Percentiles rank a stretch among this genome's conserved stretches.
phyloP scores from a whole-genome alignment of 2,329 filamentous ascomycete genomes.

The Calonectria pseudoturangicola region DNA sequence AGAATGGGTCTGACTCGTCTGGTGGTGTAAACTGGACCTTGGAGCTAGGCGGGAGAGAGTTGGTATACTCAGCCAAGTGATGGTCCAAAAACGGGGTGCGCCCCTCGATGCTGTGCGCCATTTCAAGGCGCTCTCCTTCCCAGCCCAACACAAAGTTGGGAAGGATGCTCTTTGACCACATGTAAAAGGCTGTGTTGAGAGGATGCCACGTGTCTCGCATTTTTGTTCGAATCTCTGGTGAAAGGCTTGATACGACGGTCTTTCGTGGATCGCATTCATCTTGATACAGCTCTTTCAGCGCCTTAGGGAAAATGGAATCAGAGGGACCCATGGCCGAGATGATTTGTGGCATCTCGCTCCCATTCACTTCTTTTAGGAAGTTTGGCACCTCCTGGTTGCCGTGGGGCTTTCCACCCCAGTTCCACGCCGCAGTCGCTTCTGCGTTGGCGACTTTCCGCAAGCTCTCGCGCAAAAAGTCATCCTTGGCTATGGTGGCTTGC shows the following conservation, averaged over 20 bases:
- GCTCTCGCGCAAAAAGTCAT: neutral
- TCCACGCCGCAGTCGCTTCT: neutral
- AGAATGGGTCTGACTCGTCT: neutral
- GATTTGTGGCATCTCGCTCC: neutral
- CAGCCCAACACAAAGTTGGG: neutral
- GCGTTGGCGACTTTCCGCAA: neutral
- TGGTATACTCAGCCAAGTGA: slow-evolving; percentile 14
- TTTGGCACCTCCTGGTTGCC: neutral
- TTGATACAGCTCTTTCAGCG: neutral
- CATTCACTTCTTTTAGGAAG: neutral
- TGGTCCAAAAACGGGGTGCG: slow-evolving; percentile 27
- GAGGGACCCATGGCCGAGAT: neutral
- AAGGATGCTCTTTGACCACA: slow-evolving; percentile 12
- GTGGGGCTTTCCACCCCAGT: neutral
- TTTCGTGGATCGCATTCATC: neutral
- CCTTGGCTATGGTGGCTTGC: neutral
- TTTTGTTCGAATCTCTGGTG: neutral
- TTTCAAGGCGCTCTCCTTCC: slow-evolving; percentile 8
- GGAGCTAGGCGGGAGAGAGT: slow-evolving; percentile 8
- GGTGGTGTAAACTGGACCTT: neutral
- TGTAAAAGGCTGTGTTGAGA: slow-evolving; percentile 13
- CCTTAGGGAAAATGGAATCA: neutral
- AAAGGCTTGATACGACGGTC: neutral
- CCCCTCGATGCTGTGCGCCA: slow-evolving; percentile 12
- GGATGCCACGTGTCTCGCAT: slow-evolving; percentile 18